Base-by-base conservation (phyloP, 441 rosid species). In the Biscutella laevigata region DNA sequence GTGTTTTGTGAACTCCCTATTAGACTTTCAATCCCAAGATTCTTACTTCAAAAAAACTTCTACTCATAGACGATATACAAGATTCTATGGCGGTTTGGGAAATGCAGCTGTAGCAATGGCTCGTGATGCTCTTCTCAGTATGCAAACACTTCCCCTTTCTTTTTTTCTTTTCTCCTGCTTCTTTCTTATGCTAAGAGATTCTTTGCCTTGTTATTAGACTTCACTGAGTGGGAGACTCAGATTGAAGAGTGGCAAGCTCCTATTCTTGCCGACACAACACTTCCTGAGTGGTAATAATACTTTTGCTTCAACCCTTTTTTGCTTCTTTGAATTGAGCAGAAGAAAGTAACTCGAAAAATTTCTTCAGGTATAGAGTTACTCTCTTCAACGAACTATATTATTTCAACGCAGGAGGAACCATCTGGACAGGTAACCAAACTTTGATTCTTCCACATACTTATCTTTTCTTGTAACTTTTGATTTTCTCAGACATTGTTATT, bases 241-340 rank as follows among this genome's bases (percentile, higher is more conserved):
- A 82, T 82, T 53, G 90, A 82, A 41, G 75, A 77, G 50, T 82
- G 90, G 90, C 90, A 82, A 66, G 68, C 67, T 69, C 80, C 84
- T 20, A 71, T 77, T 49, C 83, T 82, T 62, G 77, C 74, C 56
- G 86, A 82, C 69, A 67, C 53, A 53, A 71, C 75, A 24, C 65
- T 82, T 47, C 90, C 90, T 26, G 78, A 74, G 14, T 82, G 90
- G 90, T 82, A 64, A 48, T 25, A 15, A n/a, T n/a, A 29, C 27
- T 21, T 35, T 27, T 10, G 22, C 45, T 46, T 36, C 22, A 46
- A 26, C 6, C n/a, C 13, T 20, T 8, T 27, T 9, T 37, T n/a
- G n/a, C 44, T 19, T 20, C 38, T 32, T 40, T 51, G 2, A 15
- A 0, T 29, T 12, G 17, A 34, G 29, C 39, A 6, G 2, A 34